Evolutionary conservation across 2,329 filamentous ascomycete genomes (phyloP).

Genomic region (Stachybotrys echinatus): DNA sequence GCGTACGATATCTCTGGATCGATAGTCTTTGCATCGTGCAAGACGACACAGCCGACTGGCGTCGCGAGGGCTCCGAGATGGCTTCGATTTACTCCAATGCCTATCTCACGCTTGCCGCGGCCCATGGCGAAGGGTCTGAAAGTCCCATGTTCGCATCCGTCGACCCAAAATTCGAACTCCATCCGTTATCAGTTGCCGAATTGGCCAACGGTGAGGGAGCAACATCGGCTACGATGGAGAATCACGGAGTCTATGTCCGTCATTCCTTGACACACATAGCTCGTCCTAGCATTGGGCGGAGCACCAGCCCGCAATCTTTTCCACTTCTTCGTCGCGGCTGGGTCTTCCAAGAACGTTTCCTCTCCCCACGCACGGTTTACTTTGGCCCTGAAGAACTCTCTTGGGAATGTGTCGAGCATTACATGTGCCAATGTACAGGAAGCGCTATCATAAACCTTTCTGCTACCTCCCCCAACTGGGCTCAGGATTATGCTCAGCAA

Average conservation of each 20-base stretch:
- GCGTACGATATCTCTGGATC: conserved; percentile 1
- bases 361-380: neutral
- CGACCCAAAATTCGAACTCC: neutral
- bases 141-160: neutral
- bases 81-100: neutral
- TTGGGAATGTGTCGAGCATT: neutral
- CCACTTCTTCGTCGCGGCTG: neutral
- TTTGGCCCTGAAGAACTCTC: neutral
- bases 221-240: neutral
- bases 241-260: neutral
- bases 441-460: neutral
- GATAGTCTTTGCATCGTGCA: neutral
- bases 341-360: neutral
- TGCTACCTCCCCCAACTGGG: neutral
- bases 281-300: neutral
- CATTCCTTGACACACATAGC: neutral
- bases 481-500: neutral
- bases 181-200: neutral
- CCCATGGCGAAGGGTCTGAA: neutral
- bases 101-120: neutral
- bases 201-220: neutral
- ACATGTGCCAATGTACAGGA: neutral
- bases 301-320: neutral
- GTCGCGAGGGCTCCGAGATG: neutral
- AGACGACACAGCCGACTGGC: neutral